Percentiles rank a stretch among this genome's conserved stretches.
Evolutionary conservation across 495 filamentous ascomycete species (phyloP).

Genomic region (Penicillium samsonianum): DNA sequence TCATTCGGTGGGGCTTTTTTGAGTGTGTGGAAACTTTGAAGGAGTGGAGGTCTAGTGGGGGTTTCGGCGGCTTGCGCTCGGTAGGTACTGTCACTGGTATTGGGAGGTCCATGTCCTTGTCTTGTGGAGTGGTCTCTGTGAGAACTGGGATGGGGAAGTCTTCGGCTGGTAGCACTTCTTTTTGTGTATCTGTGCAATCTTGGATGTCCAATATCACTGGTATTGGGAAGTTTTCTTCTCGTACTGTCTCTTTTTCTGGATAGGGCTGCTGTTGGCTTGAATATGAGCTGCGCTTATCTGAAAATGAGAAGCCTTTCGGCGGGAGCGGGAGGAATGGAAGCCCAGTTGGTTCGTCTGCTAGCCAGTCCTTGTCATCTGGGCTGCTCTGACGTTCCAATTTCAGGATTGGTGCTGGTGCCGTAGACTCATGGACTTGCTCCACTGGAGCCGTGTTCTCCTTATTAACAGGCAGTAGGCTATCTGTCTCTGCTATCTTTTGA

Average conservation of each 20-base stretch:
- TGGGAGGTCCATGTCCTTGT: neutral
- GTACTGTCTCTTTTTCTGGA: slow-evolving; percentile 7
- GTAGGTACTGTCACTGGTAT: neutral
- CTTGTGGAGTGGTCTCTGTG: neutral
- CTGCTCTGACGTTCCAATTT: neutral
- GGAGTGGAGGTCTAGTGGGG: neutral
- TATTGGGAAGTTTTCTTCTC: slow-evolving; percentile 13
- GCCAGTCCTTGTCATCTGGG: neutral
- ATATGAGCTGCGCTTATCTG: neutral
- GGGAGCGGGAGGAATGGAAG: slow-evolving; percentile 2
- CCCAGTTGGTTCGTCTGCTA: neutral
- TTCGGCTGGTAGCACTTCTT: slow-evolving; percentile 1
- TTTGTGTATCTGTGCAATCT: neutral
- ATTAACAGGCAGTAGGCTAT: slow-evolving; percentile 8
- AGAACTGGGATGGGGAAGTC: neutral
- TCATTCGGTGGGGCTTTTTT: slow-evolving; percentile 20
- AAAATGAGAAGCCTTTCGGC: slow-evolving; percentile 7
- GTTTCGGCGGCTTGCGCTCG: neutral
- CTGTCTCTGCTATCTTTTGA: slow-evolving; percentile 9
- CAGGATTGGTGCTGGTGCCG: neutral
- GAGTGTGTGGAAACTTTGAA: neutral
- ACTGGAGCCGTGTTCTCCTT: neutral
- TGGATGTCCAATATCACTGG: slow-evolving; percentile 6
- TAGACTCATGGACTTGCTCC: neutral
- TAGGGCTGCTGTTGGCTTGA: neutral